Percentiles rank a stretch among this genome's conserved stretches.
phyloP scores from a whole-genome alignment of 1,139 yeast species.

The Chernovozyma aurita region DNA sequence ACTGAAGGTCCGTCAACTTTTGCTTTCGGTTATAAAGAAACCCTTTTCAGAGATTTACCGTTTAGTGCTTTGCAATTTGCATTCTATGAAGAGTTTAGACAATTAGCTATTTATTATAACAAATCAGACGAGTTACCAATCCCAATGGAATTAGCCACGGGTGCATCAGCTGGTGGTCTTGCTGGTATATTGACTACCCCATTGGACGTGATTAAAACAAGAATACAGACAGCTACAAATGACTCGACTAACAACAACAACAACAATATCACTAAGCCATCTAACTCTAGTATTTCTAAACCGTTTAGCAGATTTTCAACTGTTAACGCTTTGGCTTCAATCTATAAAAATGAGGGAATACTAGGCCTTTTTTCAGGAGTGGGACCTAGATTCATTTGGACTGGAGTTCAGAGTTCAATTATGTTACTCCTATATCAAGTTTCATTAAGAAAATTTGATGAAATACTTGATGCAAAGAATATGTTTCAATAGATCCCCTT shows the following conservation, averaged over 20 bases:
- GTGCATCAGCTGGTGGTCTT: constrained; percentile 95
- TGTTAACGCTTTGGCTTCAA: constrained; percentile 55
- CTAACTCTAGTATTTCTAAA: constrained; percentile 8
- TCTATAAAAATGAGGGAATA: constrained; percentile 72
- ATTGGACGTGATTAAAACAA: constrained; percentile 87
- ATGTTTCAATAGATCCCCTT: neutral
- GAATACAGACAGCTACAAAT: constrained; percentile 74
- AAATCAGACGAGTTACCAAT: constrained; percentile 51
- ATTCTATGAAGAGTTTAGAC: constrained; percentile 82
- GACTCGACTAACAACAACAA: constrained; percentile 14
- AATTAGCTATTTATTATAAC: constrained; percentile 48
- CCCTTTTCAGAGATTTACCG: constrained; percentile 85
- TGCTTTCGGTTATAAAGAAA: constrained; percentile 90
- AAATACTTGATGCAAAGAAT: constrained; percentile 6
- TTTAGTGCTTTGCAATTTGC: constrained; percentile 95
- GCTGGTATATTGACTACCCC: constrained; percentile 86
- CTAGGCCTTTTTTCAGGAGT: constrained; percentile 87
- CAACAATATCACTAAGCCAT: constrained; percentile 14
- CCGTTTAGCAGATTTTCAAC: constrained; percentile 51
- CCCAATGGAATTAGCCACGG: constrained; percentile 67
- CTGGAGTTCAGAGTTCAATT: constrained; percentile 90
- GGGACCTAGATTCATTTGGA: constrained; percentile 95
- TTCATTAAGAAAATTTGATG: constrained; percentile 39
- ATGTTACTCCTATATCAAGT: constrained; percentile 86
- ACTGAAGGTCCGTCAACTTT: constrained; percentile 74